Evolutionary conservation across 768 basidiomycete species (phyloP).

Genomic region (Rhizopogon vesiculosus): DNA sequence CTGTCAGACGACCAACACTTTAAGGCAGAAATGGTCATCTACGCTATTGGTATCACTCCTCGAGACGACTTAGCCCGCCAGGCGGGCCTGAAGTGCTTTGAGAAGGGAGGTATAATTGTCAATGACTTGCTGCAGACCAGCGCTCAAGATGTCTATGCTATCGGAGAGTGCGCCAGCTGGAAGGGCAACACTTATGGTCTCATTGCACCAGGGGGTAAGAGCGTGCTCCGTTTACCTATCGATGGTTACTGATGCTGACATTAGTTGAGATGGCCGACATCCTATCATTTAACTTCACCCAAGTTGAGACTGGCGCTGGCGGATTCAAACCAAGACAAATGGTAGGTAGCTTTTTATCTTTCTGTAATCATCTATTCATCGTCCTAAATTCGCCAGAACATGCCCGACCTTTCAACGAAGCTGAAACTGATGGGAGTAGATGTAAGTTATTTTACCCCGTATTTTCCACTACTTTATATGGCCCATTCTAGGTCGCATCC

Average conservation of each 20-base stretch:
- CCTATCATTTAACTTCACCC: constrained; percentile 66
- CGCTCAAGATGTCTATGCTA: constrained; percentile 58
- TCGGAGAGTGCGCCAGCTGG: constrained; percentile 77
- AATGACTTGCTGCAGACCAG: constrained; percentile 54
- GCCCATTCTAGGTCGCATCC: constrained; percentile 43
- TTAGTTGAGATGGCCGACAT: constrained; percentile 71
- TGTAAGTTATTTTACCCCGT: constrained; percentile 23
- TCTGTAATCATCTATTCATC: neutral
- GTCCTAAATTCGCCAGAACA: constrained; percentile 29
- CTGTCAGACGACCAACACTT: constrained; percentile 44
- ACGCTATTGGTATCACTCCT: constrained; percentile 66
- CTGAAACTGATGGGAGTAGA: constrained; percentile 56
- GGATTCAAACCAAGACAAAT: constrained; percentile 39
- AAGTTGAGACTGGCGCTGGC: constrained; percentile 39
- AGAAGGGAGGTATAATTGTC: constrained; percentile 54
- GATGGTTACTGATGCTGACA: neutral
- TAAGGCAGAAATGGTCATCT: constrained; percentile 53
- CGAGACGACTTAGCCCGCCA: constrained; percentile 60
- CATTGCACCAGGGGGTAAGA: constrained; percentile 60
- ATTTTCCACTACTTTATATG: neutral
- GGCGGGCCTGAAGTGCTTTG: constrained; percentile 45
- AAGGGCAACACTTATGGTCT: constrained; percentile 64
- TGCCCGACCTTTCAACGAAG: constrained; percentile 68
- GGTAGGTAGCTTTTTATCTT: constrained; percentile 17
- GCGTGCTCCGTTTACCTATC: neutral